Conservation (phyloP, 2,329 filamentous ascomycete species). For the Penicillium sp. region DNA sequence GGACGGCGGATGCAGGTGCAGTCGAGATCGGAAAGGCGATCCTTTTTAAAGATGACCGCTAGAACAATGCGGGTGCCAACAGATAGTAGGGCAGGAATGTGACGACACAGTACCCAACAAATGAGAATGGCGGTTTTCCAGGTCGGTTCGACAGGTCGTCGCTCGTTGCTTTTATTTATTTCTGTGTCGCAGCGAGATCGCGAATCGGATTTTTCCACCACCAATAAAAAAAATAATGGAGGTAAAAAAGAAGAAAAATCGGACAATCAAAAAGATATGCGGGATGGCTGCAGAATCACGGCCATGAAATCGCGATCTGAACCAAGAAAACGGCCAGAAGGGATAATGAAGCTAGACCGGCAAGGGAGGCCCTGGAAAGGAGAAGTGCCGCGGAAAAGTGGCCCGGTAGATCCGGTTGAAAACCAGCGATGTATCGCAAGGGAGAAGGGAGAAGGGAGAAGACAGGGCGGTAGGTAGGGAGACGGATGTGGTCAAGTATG, state of each 20-base stretch:
- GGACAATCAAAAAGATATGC: slow-evolving; percentile 16
- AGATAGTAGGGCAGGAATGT: slow-evolving; percentile 33
- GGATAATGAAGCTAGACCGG: slow-evolving; percentile 23
- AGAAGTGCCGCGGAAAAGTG: slow-evolving; percentile 24
- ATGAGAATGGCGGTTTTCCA: slow-evolving; percentile 13
- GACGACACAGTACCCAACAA: slow-evolving; percentile 22
- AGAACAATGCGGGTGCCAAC: slow-evolving; percentile 21
- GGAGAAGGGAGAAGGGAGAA: slow-evolving; percentile 26
- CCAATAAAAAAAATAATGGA: slow-evolving; percentile 7
- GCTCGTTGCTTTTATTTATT: slow-evolving; percentile 23
- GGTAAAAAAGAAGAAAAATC: neutral
- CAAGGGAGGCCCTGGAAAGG: slow-evolving; percentile 25
- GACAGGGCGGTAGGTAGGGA: slow-evolving; percentile 21
- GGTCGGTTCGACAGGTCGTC: slow-evolving; percentile 17
- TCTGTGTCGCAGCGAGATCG: slow-evolving; percentile 10
- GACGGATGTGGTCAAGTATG: slow-evolving; percentile 2
- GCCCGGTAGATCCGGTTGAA: slow-evolving; percentile 27
- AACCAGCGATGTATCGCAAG: slow-evolving; percentile 30
- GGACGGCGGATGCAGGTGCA: slow-evolving; percentile 29
- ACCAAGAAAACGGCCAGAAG: slow-evolving; percentile 22
- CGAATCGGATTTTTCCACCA: slow-evolving; percentile 9
- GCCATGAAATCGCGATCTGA: slow-evolving; percentile 25
- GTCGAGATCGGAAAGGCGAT: slow-evolving; percentile 34
- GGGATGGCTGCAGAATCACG: slow-evolving; percentile 24
- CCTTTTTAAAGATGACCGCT: slow-evolving; percentile 34